These are phyloP conservation scores for Passiflora organensis DNA, from an alignment of 345 rosid genomes.

Conservation along the genomic window DNA sequence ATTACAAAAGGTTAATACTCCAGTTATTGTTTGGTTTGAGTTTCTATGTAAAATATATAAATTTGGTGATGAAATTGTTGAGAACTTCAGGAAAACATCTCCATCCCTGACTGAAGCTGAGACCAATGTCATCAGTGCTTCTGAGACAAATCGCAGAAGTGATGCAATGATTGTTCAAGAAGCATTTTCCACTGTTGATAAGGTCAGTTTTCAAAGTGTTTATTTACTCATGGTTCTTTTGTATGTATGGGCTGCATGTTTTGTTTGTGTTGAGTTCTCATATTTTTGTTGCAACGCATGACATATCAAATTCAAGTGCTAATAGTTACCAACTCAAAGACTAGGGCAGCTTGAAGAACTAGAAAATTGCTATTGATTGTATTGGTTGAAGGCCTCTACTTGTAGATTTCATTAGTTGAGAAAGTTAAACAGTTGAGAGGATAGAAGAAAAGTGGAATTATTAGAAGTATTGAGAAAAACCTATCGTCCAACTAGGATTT, in stretches of 20 bases:
- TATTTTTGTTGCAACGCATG: too few species aligned
- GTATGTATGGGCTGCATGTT: conserved; percentile 3
- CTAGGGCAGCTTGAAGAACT: too few species aligned
- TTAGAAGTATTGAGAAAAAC: too few species aligned
- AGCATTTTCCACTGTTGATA: conserved; percentile 64
- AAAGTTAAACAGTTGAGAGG: too few species aligned
- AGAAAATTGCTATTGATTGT: too few species aligned
- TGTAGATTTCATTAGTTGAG: too few species aligned
- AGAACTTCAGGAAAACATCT: conserved; percentile 60
- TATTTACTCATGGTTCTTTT: conserved; percentile 4
- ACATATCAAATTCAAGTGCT: too few species aligned
- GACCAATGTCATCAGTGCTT: conserved; percentile 32
- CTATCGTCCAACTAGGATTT: too few species aligned
- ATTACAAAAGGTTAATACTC: conserved; percentile 61
- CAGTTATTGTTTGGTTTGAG: conserved; percentile 1
- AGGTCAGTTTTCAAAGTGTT: conserved; percentile 36
- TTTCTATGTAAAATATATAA: conserved; percentile 3
- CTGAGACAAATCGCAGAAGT: conserved; percentile 61
- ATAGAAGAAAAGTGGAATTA: too few species aligned
- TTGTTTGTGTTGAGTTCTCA: conserved; percentile 10
- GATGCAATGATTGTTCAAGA: conserved; percentile 90
- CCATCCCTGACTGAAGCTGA: conserved; percentile 41
- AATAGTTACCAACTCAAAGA: too few species aligned
- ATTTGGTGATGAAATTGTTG: conserved; percentile 13
- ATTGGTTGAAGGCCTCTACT: too few species aligned